Evolutionary conservation across 345 rosid species (phyloP).

Genomic region (Nephelium lappaceum): DNA sequence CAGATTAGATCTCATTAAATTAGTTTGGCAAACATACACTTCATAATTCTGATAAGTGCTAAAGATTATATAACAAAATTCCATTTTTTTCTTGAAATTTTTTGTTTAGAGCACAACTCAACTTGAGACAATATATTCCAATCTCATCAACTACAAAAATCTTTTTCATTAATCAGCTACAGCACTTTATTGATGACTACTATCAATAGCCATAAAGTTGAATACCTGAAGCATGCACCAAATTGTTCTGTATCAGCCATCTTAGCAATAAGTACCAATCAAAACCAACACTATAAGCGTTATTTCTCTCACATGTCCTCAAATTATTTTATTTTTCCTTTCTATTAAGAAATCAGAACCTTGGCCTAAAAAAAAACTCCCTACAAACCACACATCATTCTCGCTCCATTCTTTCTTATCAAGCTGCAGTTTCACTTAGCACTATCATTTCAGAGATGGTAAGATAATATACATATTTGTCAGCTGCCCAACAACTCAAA

Average conservation of each 20-base stretch:
- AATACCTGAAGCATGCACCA: neutral
- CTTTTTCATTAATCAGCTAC: neutral
- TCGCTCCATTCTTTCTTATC: neutral
- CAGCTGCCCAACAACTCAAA: neutral
- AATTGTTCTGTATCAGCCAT: neutral
- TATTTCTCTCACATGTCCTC: neutral
- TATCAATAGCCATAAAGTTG: neutral
- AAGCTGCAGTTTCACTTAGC: neutral
- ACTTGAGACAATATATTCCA: neutral
- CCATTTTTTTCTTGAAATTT: neutral
- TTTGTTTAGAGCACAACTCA: neutral
- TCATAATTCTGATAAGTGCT: neutral
- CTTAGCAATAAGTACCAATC: neutral
- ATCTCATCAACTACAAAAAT: neutral
- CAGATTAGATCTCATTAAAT: neutral
- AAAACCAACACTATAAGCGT: neutral
- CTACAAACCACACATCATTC: neutral
- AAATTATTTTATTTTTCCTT: neutral
- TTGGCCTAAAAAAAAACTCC: neutral
- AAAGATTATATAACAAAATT: neutral
- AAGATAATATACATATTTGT: neutral
- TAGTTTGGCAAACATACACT: neutral
- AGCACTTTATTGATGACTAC: neutral
- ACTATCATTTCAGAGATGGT: neutral
- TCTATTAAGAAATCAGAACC: neutral